Evolutionary conservation across 176 grass and related monocot genomes (phyloP).

Genomic region (Raddia distichophylla): DNA sequence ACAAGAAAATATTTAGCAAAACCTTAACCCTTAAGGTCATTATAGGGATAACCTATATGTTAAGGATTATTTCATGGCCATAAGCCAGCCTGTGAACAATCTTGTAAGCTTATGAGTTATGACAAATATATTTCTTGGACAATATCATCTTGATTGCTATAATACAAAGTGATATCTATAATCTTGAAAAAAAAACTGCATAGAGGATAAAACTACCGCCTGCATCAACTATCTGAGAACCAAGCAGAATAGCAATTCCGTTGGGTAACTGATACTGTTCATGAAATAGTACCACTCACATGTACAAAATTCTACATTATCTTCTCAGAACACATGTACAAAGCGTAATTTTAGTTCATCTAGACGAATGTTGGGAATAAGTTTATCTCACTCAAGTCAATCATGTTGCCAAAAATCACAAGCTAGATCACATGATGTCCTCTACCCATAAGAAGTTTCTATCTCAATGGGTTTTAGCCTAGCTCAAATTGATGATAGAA

Average conservation of each 20-base stretch:
- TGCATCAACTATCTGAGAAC: slow-evolving; percentile 11
- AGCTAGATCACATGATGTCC: slow-evolving; percentile 13
- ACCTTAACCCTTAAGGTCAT: slow-evolving; percentile 29
- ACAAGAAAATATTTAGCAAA: slow-evolving; percentile 36
- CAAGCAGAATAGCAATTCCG: background rate
- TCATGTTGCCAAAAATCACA: background rate
- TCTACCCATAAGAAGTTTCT: slow-evolving; percentile 13
- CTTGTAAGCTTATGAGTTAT: slow-evolving; percentile 12
- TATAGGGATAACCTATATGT: slow-evolving; percentile 4
- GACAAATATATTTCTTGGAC: background rate
- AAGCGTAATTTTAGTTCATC: slow-evolving; percentile 3
- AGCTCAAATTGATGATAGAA: slow-evolving; percentile 2
- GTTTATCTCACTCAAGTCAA: background rate
- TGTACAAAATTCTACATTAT: background rate
- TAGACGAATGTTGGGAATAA: slow-evolving; percentile 18
- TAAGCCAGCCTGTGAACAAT: background rate
- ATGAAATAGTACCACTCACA: slow-evolving; percentile 16
- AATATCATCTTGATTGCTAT: background rate
- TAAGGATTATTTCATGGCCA: background rate
- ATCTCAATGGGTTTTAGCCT: background rate
- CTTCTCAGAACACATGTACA: slow-evolving; percentile 24
- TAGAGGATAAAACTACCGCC: background rate
- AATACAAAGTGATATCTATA: slow-evolving; percentile 3
- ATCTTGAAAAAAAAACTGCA: slow-evolving; percentile 6
- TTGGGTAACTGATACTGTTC: background rate